Evolutionary conservation across 75 land plant genomes (phyloP), one percentile per base, ranked within the genome.

Genomic region (Sequoiadendron giganteum): DNA sequence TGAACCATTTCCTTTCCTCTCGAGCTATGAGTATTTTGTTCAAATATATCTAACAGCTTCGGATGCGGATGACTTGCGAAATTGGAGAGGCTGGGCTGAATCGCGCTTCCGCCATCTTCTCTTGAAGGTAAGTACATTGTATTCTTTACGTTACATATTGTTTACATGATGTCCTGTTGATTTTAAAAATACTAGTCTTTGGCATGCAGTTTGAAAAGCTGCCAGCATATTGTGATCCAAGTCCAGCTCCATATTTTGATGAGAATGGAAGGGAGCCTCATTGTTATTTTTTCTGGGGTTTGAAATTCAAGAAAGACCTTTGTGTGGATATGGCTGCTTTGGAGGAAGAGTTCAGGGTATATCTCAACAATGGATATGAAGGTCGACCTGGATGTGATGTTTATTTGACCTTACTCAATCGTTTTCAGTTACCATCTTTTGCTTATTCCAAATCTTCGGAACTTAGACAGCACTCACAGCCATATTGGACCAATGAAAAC

Each of bases 31-130:
- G 0, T 86, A 83, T 48, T 92, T 90, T 82, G 61, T 89, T 61
- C 91, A 87, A 84, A 84, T 92, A 55, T 83, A 54, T 45, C 87
- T 92, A 84, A 82, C 87, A 9, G 87, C 92, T 83, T 36, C 84
- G 47, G 48, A 91, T 61, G 76, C 68, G 10, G 90, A 91, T 52
- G 93, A 88, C 25, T 82, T 92, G 16, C 85, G 86, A 68, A 91
- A 87, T 55, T 92, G 93, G 93, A 88, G 85, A 55, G 92, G 92
- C 10, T 91, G 92, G 93, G 89, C 88, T 28, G 91, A 92, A 80
- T 92, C 92, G 25, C 93, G 92, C n/a, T 85, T 92, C 83, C 91
- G 83, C 56, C 76, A 45, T 85, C 93, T 92, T 84, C 84, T 92
- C 70, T 39, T 87, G 52, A 92, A 88, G 90, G 93, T 90, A 85